phyloP scores from a whole-genome alignment of 805 yeast genomes.

The Yamadazyma kitorensis region DNA sequence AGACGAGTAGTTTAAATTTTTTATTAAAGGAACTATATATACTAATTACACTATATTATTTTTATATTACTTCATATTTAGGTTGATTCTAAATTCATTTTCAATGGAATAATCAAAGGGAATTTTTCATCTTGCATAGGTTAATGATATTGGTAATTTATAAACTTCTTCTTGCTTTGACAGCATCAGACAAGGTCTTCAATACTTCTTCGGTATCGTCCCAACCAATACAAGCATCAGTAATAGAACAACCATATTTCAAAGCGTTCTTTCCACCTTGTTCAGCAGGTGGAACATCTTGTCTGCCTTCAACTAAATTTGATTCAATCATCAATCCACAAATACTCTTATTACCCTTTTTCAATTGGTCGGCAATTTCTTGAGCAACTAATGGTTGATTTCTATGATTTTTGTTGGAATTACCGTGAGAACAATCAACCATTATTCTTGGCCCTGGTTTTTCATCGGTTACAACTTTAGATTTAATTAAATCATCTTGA shows the following conservation, averaged over 20 bases:
- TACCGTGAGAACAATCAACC: slow-evolving; percentile 99
- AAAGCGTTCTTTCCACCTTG: slow-evolving; percentile 52
- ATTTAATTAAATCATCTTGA: slow-evolving; percentile 54
- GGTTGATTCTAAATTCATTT: too few relatives aligned
- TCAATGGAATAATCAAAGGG: too few relatives aligned
- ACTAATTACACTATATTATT: too few relatives aligned
- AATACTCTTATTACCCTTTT: slow-evolving; percentile 73
- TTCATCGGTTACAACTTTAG: slow-evolving; percentile 20
- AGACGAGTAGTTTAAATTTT: too few relatives aligned
- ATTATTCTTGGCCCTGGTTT: slow-evolving; percentile 60
- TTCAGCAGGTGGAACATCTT: slow-evolving; percentile 60
- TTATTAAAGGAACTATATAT: too few relatives aligned
- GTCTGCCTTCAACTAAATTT: slow-evolving; percentile 88
- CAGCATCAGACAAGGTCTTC: slow-evolving; percentile 76
- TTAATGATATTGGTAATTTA: slow-evolving; percentile 1
- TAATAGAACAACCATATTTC: slow-evolving; percentile 92
- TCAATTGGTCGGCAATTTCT: slow-evolving; percentile 77
- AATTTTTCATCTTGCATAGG: too few relatives aligned
- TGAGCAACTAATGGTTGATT: slow-evolving; percentile 94
- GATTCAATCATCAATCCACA: slow-evolving; percentile 97
- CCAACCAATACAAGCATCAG: slow-evolving; percentile 96
- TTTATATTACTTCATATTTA: too few relatives aligned
- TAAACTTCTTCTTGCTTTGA: slow-evolving; percentile 66
- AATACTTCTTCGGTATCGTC: slow-evolving; percentile 83
- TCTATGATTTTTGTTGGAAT: slow-evolving; percentile 88